Evolutionary conservation across 345 rosid species (phyloP).

Genomic region (Anacardium occidentale): DNA sequence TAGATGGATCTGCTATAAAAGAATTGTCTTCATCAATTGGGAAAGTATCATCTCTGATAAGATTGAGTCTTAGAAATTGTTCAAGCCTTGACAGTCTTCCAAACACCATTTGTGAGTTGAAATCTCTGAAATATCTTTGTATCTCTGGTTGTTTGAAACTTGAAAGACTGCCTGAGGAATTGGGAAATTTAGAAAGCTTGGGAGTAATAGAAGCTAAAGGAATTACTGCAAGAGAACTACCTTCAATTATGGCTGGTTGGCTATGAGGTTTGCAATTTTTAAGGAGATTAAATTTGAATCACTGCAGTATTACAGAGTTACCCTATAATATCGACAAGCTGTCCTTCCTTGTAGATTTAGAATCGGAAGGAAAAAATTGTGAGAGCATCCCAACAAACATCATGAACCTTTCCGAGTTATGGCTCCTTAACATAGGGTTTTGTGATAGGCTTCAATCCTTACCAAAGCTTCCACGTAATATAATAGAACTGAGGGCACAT

Average conservation of each 20-base stretch:
- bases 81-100: conserved; percentile 21
- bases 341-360: neutral
- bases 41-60: no score
- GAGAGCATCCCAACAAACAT: conserved; percentile 10
- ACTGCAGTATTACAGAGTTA: neutral
- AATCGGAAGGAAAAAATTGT: neutral
- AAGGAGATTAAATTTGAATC: neutral
- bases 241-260: neutral
- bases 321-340: neutral
- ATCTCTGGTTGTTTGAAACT: neutral
- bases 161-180: no score
- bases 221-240: neutral
- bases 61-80: no score
- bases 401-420: neutral
- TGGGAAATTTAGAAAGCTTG: neutral
- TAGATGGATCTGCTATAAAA: no score
- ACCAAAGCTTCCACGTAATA: conserved; percentile 3
- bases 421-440: neutral
- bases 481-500: neutral
- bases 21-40: no score
- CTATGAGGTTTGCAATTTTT: neutral
- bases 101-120: conserved; percentile 10
- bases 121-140: neutral
- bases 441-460: neutral
- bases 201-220: neutral